Conservation (phyloP, 768 basidiomycete genomes). For the Kwoniella pini region DNA sequence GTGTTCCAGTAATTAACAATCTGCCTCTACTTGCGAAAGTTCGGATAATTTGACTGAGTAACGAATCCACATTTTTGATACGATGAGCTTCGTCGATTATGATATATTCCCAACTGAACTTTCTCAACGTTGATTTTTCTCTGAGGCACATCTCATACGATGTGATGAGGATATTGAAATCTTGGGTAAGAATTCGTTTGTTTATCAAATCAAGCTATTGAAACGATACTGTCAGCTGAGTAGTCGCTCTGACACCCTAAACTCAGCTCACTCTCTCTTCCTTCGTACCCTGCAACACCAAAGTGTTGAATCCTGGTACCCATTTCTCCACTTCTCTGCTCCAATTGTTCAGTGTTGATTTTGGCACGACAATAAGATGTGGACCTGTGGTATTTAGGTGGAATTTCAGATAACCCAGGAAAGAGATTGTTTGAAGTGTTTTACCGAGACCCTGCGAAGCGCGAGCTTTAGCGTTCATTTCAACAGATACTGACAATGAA, state of each 20-base stretch:
- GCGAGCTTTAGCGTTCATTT: background rate
- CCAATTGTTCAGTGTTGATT: constrained; percentile 98
- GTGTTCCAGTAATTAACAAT: constrained; percentile 93
- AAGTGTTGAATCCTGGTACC: constrained; percentile 82
- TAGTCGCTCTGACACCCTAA: background rate
- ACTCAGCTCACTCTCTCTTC: constrained; percentile 69
- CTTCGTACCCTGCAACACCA: constrained; percentile 79
- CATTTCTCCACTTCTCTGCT: constrained; percentile 85
- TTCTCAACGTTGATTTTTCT: constrained; percentile 87
- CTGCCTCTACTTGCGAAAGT: constrained; percentile 84
- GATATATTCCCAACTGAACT: constrained; percentile 96
- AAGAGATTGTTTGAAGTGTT: constrained; percentile 96
- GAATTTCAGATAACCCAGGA: constrained; percentile 91
- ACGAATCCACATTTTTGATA: constrained; percentile 98
- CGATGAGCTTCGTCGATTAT: constrained; percentile 98
- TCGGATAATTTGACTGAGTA: constrained; percentile 90
- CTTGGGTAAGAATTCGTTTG: constrained; percentile 73
- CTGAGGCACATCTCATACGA: constrained; percentile 97
- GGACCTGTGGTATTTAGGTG: constrained; percentile 74
- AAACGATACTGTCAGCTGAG: background rate
- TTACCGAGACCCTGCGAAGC: constrained; percentile 82
- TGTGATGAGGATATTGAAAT: constrained; percentile 93
- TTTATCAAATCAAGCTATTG: constrained; percentile 69
- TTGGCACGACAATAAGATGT: constrained; percentile 96
- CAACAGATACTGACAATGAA: background rate